phyloP scores from a whole-genome alignment of 1,284 basidiomycete species.

The Rhodotorula mucilaginosa region DNA sequence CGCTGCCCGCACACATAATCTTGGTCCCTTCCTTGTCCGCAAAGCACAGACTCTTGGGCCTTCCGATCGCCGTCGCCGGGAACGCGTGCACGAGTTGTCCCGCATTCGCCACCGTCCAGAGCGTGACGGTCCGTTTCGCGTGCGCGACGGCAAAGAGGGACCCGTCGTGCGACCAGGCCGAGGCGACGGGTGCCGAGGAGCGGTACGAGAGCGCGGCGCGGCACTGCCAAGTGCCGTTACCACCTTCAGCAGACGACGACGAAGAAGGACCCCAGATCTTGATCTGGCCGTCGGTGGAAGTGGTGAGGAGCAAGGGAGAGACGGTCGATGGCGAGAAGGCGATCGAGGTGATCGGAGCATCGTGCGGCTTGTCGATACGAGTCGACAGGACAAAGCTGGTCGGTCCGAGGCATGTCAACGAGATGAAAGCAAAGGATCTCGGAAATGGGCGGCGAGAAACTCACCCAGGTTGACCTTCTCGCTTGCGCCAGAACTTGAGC shows the following conservation, averaged over 20 bases:
- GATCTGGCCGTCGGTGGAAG: slow-evolving; percentile 51
- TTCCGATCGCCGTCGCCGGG: slow-evolving; percentile 57
- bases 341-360: slow-evolving; percentile 61
- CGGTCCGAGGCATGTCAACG: not conserved
- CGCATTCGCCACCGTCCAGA: slow-evolving; percentile 69
- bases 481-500: slow-evolving; percentile 85
- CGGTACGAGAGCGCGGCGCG: slow-evolving; percentile 69
- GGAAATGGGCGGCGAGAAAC: slow-evolving; percentile 22
- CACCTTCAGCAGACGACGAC: slow-evolving; percentile 5
- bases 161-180: slow-evolving; percentile 79
- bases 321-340: slow-evolving; percentile 57
- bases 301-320: slow-evolving; percentile 49
- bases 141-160: slow-evolving; percentile 78
- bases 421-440: too few species aligned
- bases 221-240: slow-evolving; percentile 37
- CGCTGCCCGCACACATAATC: slow-evolving; percentile 58
- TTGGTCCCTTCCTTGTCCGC: slow-evolving; percentile 60
- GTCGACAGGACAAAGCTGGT: slow-evolving; percentile 64
- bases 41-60: slow-evolving; percentile 53
- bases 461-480: slow-evolving; percentile 56
- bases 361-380: slow-evolving; percentile 85
- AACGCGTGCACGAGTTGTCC: slow-evolving; percentile 67
- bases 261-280: slow-evolving; percentile 50
- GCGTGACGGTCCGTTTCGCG: slow-evolving; percentile 61
- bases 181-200: slow-evolving; percentile 60